Evolutionary conservation across 2,329 filamentous ascomycete genomes (phyloP).

Genomic region (Iodosphaeria phyllophila): DNA sequence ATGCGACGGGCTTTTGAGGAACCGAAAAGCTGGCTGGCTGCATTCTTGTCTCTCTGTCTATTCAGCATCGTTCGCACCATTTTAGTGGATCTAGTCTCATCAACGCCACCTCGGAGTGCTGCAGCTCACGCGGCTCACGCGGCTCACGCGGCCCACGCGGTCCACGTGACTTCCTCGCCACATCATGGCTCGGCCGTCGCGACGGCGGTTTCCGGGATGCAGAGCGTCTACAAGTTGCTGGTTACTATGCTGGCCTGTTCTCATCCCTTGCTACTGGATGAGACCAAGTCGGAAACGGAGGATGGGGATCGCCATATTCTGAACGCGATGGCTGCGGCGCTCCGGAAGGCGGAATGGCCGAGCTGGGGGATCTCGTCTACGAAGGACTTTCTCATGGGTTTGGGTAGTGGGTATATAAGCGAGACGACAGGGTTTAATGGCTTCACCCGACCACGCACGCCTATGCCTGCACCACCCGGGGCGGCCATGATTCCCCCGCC

Average conservation of each 20-base stretch:
- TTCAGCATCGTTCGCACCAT: slow-evolving; percentile 36
- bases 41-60: slow-evolving; percentile 37
- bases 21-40: slow-evolving; percentile 27
- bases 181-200: slow-evolving; percentile 10
- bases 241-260: slow-evolving; percentile 28
- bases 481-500: too few species aligned
- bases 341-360: slow-evolving; percentile 27
- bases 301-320: slow-evolving; percentile 25
- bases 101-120: slow-evolving; percentile 12
- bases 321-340: slow-evolving; percentile 22
- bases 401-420: slow-evolving; percentile 23
- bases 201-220: slow-evolving; percentile 22
- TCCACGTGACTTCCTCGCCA: slow-evolving; percentile 8
- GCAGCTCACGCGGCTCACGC: slow-evolving; percentile 9
- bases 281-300: slow-evolving; percentile 19
- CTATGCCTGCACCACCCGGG: too few species aligned
- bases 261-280: slow-evolving; percentile 25
- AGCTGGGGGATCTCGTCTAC: slow-evolving; percentile 25
- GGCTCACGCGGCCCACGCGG: slow-evolving; percentile 8
- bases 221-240: slow-evolving; percentile 30
- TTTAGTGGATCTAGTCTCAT: slow-evolving; percentile 24
- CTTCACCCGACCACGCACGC: slow-evolving; percentile 20
- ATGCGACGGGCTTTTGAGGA: slow-evolving; percentile 18
- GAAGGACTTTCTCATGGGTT: slow-evolving; percentile 27
- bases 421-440: slow-evolving; percentile 20